Base-by-base conservation (phyloP, 179 eudicot species). In the Silene coronaria region DNA sequence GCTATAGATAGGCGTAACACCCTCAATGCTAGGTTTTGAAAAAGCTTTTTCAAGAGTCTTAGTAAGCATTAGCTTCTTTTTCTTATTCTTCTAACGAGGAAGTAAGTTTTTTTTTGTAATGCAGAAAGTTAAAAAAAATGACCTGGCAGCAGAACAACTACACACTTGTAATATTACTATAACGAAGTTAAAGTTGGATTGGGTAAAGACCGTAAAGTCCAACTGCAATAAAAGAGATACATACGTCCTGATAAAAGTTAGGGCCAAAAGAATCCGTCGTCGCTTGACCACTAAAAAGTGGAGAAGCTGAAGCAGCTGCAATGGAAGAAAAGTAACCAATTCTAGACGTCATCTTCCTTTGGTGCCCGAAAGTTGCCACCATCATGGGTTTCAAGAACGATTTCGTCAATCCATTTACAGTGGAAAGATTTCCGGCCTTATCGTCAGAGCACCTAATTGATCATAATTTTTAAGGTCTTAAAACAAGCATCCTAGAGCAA, bases 181-280 rank as follows among this genome's bases (percentile, higher is more conserved):
- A 61, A 30, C 55, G 76, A 74, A 45, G 66, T 77, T 57, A 77
- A 81, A 77, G 75, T 64, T 77, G 67, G 68, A 74, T 62, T 70
- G 63, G 75, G 71, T 55, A 74, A 24, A 81, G 78, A 77, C 81
- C 55, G 71, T 63, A 77, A 24, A 81, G 81, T 81, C 81, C 63
- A 36, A 66, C 70, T 42, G 62, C 80, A 74, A 64, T 68, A 81
- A 74, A 76, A 77, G 78, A 81, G 78, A 81, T 32, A 75, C 77
- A 80, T 75, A 91, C 97, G 90, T 89, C 83, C 79, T 82, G 89
- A 76, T 87, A 85, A 79, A 87, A 85, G 51, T 86, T 81, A 78
- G 90, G 83, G 79, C 81, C 81, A 26, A 84, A 71, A 2, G 82
- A 73, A 77, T 80, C 84, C 73, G 57, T 83, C 8, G 83, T 80